Evolutionary conservation across 331 rosid genomes (phyloP).

Genomic region (Spiraea crenata): DNA sequence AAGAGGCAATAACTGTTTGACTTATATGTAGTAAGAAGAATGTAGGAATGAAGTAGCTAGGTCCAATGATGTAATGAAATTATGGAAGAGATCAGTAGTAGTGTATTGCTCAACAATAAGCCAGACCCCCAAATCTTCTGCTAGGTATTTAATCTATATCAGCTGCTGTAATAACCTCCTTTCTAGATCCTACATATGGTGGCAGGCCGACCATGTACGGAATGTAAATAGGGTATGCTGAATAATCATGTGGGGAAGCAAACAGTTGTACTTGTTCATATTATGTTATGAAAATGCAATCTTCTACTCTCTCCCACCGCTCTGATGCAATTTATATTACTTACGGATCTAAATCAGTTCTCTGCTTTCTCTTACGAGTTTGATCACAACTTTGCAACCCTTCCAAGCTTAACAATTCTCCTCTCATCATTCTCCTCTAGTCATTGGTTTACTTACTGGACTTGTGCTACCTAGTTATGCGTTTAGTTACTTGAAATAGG

Average conservation of each 20-base stretch:
- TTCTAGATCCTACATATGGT: slow-evolving; percentile 21
- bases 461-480: too few relatives aligned
- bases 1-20: slow-evolving; percentile 52
- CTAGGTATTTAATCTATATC: slow-evolving; percentile 37
- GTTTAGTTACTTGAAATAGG: too few relatives aligned
- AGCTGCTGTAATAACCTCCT: slow-evolving; percentile 40
- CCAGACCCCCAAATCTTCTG: slow-evolving; percentile 28
- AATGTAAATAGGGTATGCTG: slow-evolving; percentile 69
- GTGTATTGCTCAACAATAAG: slow-evolving; percentile 39
- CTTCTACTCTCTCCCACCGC: not conserved
- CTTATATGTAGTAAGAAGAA: slow-evolving; percentile 20
- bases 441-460: too few relatives aligned
- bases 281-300: slow-evolving; percentile 14
- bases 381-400: too few relatives aligned
- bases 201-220: slow-evolving; percentile 25
- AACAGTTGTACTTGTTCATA: slow-evolving; percentile 34
- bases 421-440: too few relatives aligned
- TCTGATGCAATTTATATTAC: not conserved
- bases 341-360: too few relatives aligned
- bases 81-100: slow-evolving; percentile 26
- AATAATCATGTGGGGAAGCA: slow-evolving; percentile 40
- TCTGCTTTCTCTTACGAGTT: too few relatives aligned
- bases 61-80: slow-evolving; percentile 27
- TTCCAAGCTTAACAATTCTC: too few relatives aligned
- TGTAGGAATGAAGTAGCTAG: slow-evolving; percentile 46